A percentile compares a stretch with the other conserved stretches of the same genome.
phyloP scores from a whole-genome alignment of 306 rosid genomes.

The Macrotyloma uniflorum region DNA sequence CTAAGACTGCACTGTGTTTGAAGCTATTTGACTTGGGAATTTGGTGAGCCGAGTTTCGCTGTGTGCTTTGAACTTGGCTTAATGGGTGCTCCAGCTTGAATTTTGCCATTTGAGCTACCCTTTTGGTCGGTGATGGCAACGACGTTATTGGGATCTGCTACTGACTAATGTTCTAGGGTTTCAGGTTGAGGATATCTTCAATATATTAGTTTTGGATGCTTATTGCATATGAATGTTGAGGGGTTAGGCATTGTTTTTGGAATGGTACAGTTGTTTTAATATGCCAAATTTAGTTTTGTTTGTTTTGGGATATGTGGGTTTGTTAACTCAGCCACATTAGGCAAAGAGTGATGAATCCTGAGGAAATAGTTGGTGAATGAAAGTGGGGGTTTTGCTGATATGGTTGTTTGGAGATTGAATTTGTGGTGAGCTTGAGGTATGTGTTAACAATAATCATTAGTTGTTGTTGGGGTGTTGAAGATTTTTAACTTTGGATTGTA shows the following conservation, averaged over 20 bases:
- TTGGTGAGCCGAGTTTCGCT: constrained; percentile 43
- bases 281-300: constrained; percentile 37
- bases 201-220: constrained; percentile 37
- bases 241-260: constrained; percentile 33
- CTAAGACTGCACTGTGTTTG: constrained; percentile 29
- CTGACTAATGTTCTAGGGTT: constrained; percentile 56
- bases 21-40: constrained; percentile 44
- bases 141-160: constrained; percentile 30
- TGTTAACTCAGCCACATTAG: constrained; percentile 51
- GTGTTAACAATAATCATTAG: constrained; percentile 32
- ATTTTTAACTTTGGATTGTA: constrained; percentile 36
- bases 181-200: constrained; percentile 29
- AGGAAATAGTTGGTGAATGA: constrained; percentile 5
- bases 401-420: constrained; percentile 33
- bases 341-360: constrained; percentile 18
- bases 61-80: constrained; percentile 30
- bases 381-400: constrained; percentile 26
- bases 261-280: constrained; percentile 47
- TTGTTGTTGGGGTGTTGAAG: constrained; percentile 11
- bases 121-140: background rate
- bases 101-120: constrained; percentile 31
- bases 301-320: constrained; percentile 34
- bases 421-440: constrained; percentile 28
- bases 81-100: constrained; percentile 35
- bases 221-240: constrained; percentile 25